These are phyloP conservation scores for Trypanosomatidae sp. DNA, from an alignment of 208 protist species.

Conservation along the genomic window DNA sequence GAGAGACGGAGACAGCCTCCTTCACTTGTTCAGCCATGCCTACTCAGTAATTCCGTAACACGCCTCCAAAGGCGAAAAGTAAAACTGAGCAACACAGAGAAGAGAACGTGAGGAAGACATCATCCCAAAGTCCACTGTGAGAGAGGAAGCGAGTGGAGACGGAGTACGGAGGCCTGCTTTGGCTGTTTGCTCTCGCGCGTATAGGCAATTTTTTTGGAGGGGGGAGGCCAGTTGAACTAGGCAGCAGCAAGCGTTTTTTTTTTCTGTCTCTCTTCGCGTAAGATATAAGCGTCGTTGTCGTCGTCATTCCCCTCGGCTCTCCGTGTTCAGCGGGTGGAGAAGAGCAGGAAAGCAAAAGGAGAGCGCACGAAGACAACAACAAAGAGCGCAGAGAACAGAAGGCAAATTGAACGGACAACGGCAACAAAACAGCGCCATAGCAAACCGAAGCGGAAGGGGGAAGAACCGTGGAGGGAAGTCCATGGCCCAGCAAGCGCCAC, in stretches of 20 bases:
- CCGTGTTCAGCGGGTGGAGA: background rate
- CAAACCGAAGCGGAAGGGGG: background rate
- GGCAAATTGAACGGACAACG: background rate
- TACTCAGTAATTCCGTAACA: background rate
- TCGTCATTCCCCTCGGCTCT: background rate
- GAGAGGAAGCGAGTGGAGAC: background rate
- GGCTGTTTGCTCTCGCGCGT: background rate
- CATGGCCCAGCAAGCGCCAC: background rate
- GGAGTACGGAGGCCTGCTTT: background rate
- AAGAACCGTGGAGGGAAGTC: background rate
- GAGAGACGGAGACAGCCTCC: background rate
- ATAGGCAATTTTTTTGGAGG: background rate
- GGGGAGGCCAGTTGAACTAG: background rate
- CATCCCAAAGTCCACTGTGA: background rate
- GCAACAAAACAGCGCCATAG: background rate
- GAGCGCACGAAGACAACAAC: background rate
- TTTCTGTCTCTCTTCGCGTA: background rate
- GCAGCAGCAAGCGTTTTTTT: background rate
- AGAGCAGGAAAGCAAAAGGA: conserved; percentile 7
- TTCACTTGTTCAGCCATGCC: background rate
- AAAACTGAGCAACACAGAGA: background rate
- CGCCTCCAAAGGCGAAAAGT: background rate
- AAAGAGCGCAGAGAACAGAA: background rate
- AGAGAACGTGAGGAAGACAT: background rate
- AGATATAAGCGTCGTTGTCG: background rate